Evolutionary conservation across 306 rosid genomes (phyloP).

Genomic region (Bauhinia variegata): DNA sequence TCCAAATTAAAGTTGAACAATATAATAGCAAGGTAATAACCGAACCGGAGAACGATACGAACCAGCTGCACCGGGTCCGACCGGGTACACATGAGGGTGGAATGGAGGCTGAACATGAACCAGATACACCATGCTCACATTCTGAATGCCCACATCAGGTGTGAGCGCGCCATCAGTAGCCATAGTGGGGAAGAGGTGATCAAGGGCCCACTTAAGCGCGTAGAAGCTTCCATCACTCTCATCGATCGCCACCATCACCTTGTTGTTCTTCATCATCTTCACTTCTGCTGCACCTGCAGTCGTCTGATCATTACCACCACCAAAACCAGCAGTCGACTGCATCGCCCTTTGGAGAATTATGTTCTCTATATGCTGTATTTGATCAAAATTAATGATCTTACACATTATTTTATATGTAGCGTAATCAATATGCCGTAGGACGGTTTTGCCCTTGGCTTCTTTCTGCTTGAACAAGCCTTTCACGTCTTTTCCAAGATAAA

Average conservation of each 20-base stretch:
- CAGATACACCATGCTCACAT: slow-evolving; percentile 41
- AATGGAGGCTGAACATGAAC: slow-evolving; percentile 55
- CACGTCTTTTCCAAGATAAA: neutral
- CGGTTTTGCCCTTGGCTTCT: neutral
- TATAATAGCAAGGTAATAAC: neutral
- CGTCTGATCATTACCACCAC: neutral
- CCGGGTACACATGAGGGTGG: slow-evolving; percentile 38
- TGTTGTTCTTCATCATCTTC: slow-evolving; percentile 40
- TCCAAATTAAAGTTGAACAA: neutral
- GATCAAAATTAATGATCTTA: neutral
- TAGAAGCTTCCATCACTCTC: slow-evolving; percentile 68
- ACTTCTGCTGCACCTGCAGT: neutral
- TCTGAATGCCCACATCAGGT: slow-evolving; percentile 20
- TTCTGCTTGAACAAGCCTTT: neutral
- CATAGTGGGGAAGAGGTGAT: slow-evolving; percentile 38
- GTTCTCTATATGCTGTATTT: too few relatives aligned
- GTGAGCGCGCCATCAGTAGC: slow-evolving; percentile 11
- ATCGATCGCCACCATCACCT: slow-evolving; percentile 72
- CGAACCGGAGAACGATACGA: neutral
- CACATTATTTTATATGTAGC: neutral
- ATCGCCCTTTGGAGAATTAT: neutral
- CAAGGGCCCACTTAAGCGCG: slow-evolving; percentile 65
- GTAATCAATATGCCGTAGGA: neutral
- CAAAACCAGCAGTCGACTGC: neutral
- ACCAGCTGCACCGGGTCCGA: slow-evolving; percentile 56